Conservation (phyloP, 225 moss, liverwort and hornwort species). For the Takakia lepidozioides region DNA sequence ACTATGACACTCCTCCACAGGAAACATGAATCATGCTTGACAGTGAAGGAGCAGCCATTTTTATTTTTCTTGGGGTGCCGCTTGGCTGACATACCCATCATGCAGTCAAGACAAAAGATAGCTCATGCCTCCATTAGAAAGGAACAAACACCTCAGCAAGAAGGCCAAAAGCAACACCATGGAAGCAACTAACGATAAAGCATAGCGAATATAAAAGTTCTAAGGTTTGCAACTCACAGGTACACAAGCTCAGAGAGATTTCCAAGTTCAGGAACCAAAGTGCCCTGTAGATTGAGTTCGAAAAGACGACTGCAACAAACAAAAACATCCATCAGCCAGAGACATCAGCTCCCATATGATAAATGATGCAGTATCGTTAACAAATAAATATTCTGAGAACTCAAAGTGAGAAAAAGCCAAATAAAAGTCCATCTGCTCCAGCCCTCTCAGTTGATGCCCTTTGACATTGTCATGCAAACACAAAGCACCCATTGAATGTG, state of each 20-base stretch:
- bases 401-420: neutral
- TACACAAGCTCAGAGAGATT: slow-evolving; percentile 22
- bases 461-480: neutral
- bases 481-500: too few species aligned
- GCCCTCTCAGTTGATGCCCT: too few species aligned
- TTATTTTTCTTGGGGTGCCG: neutral
- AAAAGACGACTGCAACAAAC: slow-evolving; percentile 47
- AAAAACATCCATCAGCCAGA: neutral
- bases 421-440: too few species aligned
- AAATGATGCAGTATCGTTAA: neutral
- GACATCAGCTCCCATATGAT: neutral
- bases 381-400: neutral
- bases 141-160: neutral
- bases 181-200: too few species aligned
- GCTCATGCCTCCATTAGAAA: too few species aligned
- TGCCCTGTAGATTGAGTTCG: slow-evolving; percentile 28
- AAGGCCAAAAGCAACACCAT: neutral
- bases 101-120: neutral
- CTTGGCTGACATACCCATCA: too few species aligned
- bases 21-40: too few species aligned
- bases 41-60: neutral
- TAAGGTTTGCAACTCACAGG: slow-evolving; percentile 34
- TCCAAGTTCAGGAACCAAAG: slow-evolving; percentile 65
- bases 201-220: too few species aligned
- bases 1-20: too few species aligned